Evolutionary conservation across 2,329 filamentous ascomycete genomes (phyloP), one percentile per base, ranked within the genome.

Genomic region (Aspergillus sp.): DNA sequence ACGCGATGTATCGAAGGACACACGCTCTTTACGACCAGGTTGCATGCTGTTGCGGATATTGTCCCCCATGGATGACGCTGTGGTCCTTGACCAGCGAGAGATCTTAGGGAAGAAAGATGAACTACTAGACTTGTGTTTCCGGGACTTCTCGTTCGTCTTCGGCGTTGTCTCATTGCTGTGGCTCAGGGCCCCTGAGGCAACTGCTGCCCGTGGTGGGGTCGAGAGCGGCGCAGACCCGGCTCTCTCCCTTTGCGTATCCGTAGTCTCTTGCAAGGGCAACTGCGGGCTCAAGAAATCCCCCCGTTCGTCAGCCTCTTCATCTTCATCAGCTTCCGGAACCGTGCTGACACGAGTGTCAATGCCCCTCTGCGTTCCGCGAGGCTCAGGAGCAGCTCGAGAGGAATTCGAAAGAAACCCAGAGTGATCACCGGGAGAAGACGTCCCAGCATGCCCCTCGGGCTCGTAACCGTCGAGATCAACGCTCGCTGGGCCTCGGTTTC

Each of bases 81-180:
- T 99, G 2, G 93, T 98, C 77, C 96, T 95, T 0, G 93, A 98
- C 95, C 95, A 99, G 43, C 95, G 86, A 5, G 95, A 98, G 61
- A 96, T 93, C 78, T 96, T 97, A 22, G 93, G 92, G 60, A 96
- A 89, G 80, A 87, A 81, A 0, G 90, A 91, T 0, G 91, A 95
- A 57, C 87, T 86, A 69, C 85, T 89, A 1, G 91, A 93, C 73
- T 96, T 96, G 78, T 96, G 90, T 78, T 96, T 97, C 73, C 89
- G 90, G 61, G 85, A 84, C 75, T 90, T 91, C 5, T 91, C 88
- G 1, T 84, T 86, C 20, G 73, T 77, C 62, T 75, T 82, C 11
- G 91, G 90, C 0, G 91, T 96, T 60, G 92, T 90, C 61, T 96
- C 92, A 55, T 86, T 87, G 77, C 90, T 93, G 55, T 86, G 87